Percentiles rank a stretch among this genome's conserved stretches.
Evolutionary conservation across 2,329 filamentous ascomycete genomes (phyloP).

Genomic region (Pseudogymnoascus sp.): DNA sequence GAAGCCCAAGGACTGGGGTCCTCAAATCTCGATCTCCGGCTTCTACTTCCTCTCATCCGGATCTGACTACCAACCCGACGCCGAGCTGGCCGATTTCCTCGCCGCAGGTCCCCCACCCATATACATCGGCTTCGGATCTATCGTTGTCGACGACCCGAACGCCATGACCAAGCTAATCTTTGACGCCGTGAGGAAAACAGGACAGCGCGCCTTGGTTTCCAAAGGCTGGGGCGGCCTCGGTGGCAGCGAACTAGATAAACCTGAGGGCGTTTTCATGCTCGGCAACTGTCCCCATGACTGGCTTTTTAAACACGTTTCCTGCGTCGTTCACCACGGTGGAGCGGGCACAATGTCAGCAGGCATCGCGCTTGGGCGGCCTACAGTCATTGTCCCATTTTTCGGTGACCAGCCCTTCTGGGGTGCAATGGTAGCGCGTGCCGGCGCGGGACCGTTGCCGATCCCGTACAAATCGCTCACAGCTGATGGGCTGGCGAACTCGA

Average conservation of each 20-base stretch:
- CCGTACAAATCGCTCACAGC: slow-evolving; percentile 59
- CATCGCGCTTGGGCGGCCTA: slow-evolving; percentile 67
- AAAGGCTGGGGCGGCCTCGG: slow-evolving; percentile 81
- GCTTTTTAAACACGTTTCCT: slow-evolving; percentile 71
- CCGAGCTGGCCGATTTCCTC: slow-evolving; percentile 57
- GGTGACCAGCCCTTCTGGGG: slow-evolving; percentile 78
- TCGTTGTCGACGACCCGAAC: slow-evolving; percentile 67
- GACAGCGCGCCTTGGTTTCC: slow-evolving; percentile 67
- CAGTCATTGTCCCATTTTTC: slow-evolving; percentile 75
- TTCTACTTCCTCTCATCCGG: slow-evolving; percentile 66
- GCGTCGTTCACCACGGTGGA: slow-evolving; percentile 77
- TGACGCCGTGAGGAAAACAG: slow-evolving; percentile 54
- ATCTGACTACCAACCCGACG: slow-evolving; percentile 54
- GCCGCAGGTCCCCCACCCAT: slow-evolving; percentile 61
- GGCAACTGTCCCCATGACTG: slow-evolving; percentile 80
- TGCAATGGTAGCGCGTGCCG: slow-evolving; percentile 60
- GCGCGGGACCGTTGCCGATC: slow-evolving; percentile 62
- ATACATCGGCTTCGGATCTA: slow-evolving; percentile 74
- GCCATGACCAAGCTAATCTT: slow-evolving; percentile 62
- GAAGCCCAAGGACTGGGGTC: slow-evolving; percentile 65
- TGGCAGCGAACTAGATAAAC: slow-evolving; percentile 56
- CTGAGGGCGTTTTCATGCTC: slow-evolving; percentile 69
- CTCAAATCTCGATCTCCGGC: slow-evolving; percentile 61
- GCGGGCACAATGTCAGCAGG: slow-evolving; percentile 79
- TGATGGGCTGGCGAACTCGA: slow-evolving; percentile 55